Conservation (phyloP, 257 asterid species). For the Solanum sparsipilum region DNA sequence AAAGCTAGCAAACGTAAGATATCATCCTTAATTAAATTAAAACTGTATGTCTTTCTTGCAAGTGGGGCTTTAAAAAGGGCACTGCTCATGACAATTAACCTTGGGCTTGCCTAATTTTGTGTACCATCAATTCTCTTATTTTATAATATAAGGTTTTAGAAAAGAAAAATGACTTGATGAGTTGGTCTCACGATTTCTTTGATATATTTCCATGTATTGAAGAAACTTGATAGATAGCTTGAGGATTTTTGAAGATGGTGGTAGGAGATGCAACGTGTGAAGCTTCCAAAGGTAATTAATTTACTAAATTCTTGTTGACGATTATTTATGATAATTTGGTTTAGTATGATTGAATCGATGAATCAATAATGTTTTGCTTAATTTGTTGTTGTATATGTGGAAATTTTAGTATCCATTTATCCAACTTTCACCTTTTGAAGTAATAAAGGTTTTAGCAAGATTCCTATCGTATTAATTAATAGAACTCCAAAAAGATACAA, state of each 20-base stretch:
- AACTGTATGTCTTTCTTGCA: conserved; percentile 8
- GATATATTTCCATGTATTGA: neutral
- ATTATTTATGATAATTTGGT: too few relatives aligned
- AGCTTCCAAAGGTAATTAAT: too few relatives aligned
- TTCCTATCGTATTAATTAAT: too few relatives aligned
- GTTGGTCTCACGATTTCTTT: neutral
- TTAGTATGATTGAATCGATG: too few relatives aligned
- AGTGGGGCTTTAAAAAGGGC: conserved; percentile 15
- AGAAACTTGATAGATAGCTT: neutral
- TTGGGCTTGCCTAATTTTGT: neutral
- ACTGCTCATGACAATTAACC: conserved; percentile 15
- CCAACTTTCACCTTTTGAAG: too few relatives aligned
- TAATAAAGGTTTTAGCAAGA: too few relatives aligned
- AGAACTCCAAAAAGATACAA: too few relatives aligned
- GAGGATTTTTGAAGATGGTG: neutral
- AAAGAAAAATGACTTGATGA: neutral
- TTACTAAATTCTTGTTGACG: too few relatives aligned
- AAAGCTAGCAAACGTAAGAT: conserved; percentile 24
- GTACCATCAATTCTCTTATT: neutral
- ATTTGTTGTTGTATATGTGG: too few relatives aligned
- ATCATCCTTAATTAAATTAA: conserved; percentile 1
- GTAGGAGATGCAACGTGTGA: neutral
- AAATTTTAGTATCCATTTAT: too few relatives aligned
- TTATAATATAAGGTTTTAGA: neutral
- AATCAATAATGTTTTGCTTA: too few relatives aligned